A percentile compares a stretch with the other conserved stretches of the same genome.
These are phyloP conservation scores for Hibiscus mutabilis DNA, from an alignment of 345 rosid species.

Conservation along the genomic window DNA sequence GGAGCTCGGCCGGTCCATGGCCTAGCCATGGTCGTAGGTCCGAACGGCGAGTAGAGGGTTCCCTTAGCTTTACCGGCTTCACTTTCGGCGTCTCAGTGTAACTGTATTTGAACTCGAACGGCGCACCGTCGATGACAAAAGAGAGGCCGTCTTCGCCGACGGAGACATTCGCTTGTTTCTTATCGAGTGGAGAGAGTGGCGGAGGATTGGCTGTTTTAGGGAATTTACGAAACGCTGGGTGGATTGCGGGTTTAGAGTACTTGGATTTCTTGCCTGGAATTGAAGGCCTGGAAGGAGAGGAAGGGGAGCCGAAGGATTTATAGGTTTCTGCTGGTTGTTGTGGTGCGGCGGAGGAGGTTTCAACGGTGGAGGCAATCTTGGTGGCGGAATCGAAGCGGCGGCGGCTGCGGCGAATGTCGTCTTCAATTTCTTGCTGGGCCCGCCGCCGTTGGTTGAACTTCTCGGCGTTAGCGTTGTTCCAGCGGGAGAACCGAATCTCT, in stretches of 20 bases:
- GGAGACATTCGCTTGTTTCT: conserved; percentile 32
- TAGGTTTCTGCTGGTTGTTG: conserved; percentile 22
- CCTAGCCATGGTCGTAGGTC: conserved; percentile 69
- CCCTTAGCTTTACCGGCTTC: conserved; percentile 69
- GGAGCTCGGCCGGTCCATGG: conserved; percentile 97
- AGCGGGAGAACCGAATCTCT: conserved; percentile 58
- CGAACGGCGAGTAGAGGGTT: conserved; percentile 82
- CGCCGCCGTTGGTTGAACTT: conserved; percentile 59
- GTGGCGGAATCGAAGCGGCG: conserved; percentile 13
- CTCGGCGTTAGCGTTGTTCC: conserved; percentile 49
- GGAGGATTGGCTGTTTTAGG: conserved; percentile 20
- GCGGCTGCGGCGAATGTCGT: conserved; percentile 59
- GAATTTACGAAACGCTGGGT: conserved; percentile 38
- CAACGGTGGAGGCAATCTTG: conserved; percentile 31
- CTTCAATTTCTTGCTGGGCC: conserved; percentile 57
- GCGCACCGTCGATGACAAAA: conserved; percentile 75
- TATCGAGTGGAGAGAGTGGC: conserved; percentile 20
- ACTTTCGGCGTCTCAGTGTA: conserved; percentile 86
- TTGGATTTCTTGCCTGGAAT: conserved; percentile 78
- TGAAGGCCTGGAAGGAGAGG: conserved; percentile 64
- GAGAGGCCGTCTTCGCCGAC: conserved; percentile 63
- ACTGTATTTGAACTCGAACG: conserved; percentile 92
- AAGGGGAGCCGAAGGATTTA: conserved; percentile 69
- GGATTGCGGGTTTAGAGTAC: conserved; percentile 55
- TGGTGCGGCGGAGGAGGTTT: conserved; percentile 10